These are phyloP conservation scores for Amanita subjunquillea DNA, from an alignment of 768 basidiomycete species.

Conservation along the genomic window DNA sequence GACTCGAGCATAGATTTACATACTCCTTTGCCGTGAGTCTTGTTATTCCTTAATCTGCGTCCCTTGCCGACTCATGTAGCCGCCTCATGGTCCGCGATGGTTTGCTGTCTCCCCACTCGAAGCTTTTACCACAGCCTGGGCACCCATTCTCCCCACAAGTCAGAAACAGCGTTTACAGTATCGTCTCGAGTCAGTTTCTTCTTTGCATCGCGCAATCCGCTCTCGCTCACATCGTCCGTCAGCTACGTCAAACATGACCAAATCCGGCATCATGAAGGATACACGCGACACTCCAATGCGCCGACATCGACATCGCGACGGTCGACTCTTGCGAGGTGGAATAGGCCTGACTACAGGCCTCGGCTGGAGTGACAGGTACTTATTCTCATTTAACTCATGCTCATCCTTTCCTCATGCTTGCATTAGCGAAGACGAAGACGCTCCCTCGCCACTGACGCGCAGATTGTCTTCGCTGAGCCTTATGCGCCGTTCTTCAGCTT, in stretches of 20 bases:
- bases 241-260: slow-evolving; percentile 21
- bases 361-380: slow-evolving; percentile 67
- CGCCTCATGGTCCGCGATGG: slow-evolving; percentile 60
- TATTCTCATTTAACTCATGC: slow-evolving; percentile 4
- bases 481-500: slow-evolving; percentile 31
- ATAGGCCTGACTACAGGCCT: slow-evolving; percentile 63
- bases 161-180: slow-evolving; percentile 24
- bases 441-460: slow-evolving; percentile 54
- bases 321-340: slow-evolving; percentile 44
- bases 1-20: slow-evolving; percentile 62
- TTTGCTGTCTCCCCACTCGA: slow-evolving; percentile 56
- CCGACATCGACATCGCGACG: slow-evolving; percentile 53
- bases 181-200: slow-evolving; percentile 21
- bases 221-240: not conserved
- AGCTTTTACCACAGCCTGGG: slow-evolving; percentile 33
- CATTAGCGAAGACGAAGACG: slow-evolving; percentile 62
- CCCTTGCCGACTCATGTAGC: slow-evolving; percentile 19
- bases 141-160: slow-evolving; percentile 14
- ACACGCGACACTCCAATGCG: slow-evolving; percentile 46
- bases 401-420: not conserved
- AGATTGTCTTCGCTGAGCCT: slow-evolving; percentile 51
- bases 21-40: slow-evolving; percentile 56
- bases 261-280: slow-evolving; percentile 37
- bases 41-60: slow-evolving; percentile 6
- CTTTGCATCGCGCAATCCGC: not conserved